These are phyloP conservation scores for Rhodotorula sp. DNA, from an alignment of 1,284 basidiomycete species.

Conservation along the genomic window DNA sequence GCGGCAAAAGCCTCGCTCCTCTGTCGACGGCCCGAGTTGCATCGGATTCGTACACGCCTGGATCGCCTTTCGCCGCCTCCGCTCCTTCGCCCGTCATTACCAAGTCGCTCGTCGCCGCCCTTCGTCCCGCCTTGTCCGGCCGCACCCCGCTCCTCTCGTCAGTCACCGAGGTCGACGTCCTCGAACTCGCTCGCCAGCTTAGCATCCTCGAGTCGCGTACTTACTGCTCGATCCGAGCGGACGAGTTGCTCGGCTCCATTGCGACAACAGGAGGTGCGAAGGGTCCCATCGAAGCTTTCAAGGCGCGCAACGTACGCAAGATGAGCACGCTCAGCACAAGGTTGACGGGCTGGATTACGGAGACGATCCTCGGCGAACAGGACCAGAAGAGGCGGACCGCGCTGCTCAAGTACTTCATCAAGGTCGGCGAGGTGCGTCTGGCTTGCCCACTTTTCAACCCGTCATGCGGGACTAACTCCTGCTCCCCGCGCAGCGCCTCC, in stretches of 20 bases:
- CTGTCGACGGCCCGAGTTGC: background rate
- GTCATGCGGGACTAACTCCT: background rate
- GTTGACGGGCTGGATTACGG: slow-evolving; percentile 53
- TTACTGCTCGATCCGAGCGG: slow-evolving; percentile 48
- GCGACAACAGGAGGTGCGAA: background rate
- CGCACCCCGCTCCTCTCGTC: slow-evolving; percentile 53
- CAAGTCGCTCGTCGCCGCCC: slow-evolving; percentile 63
- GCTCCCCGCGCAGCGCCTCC: slow-evolving; percentile 42
- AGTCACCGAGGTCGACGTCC: slow-evolving; percentile 82
- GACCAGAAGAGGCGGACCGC: slow-evolving; percentile 49
- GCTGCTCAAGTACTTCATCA: slow-evolving; percentile 52
- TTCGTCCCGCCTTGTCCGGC: slow-evolving; percentile 53
- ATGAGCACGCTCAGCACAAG: slow-evolving; percentile 52
- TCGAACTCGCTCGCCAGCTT: slow-evolving; percentile 59
- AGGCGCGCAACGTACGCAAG: slow-evolving; percentile 45
- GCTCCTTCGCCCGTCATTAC: slow-evolving; percentile 67
- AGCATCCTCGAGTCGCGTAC: slow-evolving; percentile 48
- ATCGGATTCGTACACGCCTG: slow-evolving; percentile 19
- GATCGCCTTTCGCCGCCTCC: background rate
- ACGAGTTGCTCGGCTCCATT: slow-evolving; percentile 50
- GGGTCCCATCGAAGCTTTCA: slow-evolving; percentile 8
- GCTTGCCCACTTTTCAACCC: background rate
- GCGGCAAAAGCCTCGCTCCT: slow-evolving; percentile 26
- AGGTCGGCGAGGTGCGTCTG: slow-evolving; percentile 49
- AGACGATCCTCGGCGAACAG: slow-evolving; percentile 50